Evolutionary conservation across 495 filamentous ascomycete genomes (phyloP).

Genomic region (Chaetomidium leptoderma): DNA sequence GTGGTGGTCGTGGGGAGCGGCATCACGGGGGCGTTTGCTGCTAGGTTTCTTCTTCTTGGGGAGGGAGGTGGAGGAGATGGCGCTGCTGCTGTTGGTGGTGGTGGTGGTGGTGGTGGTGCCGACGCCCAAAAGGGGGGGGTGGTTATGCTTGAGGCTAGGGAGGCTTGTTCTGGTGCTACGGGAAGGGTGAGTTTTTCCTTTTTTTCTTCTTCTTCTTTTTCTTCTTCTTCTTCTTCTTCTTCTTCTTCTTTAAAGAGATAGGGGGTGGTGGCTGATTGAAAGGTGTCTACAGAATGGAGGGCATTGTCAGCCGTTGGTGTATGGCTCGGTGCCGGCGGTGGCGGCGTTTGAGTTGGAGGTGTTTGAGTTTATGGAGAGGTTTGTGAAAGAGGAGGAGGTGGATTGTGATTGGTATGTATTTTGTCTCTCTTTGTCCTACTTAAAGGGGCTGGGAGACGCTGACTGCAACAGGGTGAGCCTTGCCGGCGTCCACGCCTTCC

Average conservation of each 20-base stretch:
- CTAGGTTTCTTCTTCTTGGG: slow-evolving; percentile 64
- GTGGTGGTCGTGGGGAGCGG: slow-evolving; percentile 68
- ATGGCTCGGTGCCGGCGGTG: slow-evolving; percentile 46
- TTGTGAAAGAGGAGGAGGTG: slow-evolving; percentile 50
- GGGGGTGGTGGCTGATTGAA: neutral
- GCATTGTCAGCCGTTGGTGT: slow-evolving; percentile 64
- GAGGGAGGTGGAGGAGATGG: slow-evolving; percentile 32
- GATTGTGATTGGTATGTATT: slow-evolving; percentile 54
- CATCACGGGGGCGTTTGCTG: slow-evolving; percentile 65
- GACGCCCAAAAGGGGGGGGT: slow-evolving; percentile 52
- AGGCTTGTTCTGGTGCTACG: slow-evolving; percentile 76
- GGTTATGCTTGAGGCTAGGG: slow-evolving; percentile 73
- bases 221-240: no score
- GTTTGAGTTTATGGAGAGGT: slow-evolving; percentile 46
- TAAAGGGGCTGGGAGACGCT: neutral
- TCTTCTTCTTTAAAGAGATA: no score
- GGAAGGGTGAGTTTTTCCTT: slow-evolving; percentile 53
- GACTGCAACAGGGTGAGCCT: slow-evolving; percentile 35
- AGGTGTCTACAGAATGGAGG: slow-evolving; percentile 58
- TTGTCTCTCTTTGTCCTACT: neutral
- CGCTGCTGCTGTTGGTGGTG: slow-evolving; percentile 30
- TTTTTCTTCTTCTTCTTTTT: neutral
- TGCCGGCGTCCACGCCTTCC: slow-evolving; percentile 50
- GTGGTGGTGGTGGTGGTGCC: slow-evolving; percentile 47
- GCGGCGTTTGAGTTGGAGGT: slow-evolving; percentile 63